phyloP scores from a whole-genome alignment of 2,329 filamentous ascomycete species.

The Aplosporella prunicola region DNA sequence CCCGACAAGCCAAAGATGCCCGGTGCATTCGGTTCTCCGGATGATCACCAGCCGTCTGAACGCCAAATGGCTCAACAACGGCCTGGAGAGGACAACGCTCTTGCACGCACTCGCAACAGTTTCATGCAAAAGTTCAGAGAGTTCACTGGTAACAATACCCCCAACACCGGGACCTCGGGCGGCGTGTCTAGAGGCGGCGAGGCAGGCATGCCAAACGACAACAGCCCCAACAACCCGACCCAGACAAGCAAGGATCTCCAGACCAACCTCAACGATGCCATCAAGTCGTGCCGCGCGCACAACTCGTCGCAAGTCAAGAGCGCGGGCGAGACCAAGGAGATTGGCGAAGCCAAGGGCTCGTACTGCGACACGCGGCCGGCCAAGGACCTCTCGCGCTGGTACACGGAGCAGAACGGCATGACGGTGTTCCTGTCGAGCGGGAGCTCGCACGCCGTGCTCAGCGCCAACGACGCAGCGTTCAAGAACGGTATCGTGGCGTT shows the following conservation, averaged over 20 bases:
- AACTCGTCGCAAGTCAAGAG: slow-evolving; percentile 66
- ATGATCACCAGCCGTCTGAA: slow-evolving; percentile 15
- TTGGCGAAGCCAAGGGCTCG: slow-evolving; percentile 66
- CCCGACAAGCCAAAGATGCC: slow-evolving; percentile 26
- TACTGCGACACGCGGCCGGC: slow-evolving; percentile 75
- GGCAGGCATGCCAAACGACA: background rate
- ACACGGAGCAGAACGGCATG: slow-evolving; percentile 1
- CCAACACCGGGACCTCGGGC: slow-evolving; percentile 20
- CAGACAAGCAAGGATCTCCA: slow-evolving; percentile 17
- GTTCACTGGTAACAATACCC: slow-evolving; percentile 10
- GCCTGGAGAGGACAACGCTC: slow-evolving; percentile 19
- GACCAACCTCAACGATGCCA: slow-evolving; percentile 45
- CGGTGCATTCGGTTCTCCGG: slow-evolving; percentile 28
- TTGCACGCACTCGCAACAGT: slow-evolving; percentile 22
- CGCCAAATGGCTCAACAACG: background rate
- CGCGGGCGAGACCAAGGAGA: slow-evolving; percentile 58
- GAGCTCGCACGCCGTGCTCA: background rate
- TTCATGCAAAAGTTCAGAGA: slow-evolving; percentile 24
- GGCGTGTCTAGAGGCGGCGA: background rate
- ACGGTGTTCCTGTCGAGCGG: slow-evolving; percentile 8
- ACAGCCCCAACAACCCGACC: slow-evolving; percentile 6
- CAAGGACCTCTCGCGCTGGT: slow-evolving; percentile 50
- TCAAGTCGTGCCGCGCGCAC: slow-evolving; percentile 68
- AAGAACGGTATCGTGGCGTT: slow-evolving; percentile 1
- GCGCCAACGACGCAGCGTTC: background rate